Evolutionary conservation across 805 yeast species (phyloP).

Genomic region (Wickerhamiella sergipiensis): DNA sequence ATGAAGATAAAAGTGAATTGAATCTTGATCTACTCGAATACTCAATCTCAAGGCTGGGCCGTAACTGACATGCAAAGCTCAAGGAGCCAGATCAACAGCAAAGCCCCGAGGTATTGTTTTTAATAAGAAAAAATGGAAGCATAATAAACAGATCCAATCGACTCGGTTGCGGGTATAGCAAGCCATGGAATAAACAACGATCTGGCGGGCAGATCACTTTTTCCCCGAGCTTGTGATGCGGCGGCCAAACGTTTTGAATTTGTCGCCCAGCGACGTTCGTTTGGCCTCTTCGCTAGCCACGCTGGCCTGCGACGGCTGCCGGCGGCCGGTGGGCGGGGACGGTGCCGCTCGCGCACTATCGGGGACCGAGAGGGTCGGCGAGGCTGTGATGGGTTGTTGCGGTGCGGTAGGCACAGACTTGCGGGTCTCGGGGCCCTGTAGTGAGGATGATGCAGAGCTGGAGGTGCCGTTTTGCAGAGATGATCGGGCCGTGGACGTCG

Average conservation of each 20-base stretch:
- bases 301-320: neutral
- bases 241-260: conserved; percentile 17
- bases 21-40: too few species aligned
- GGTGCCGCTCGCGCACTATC: conserved; percentile 1
- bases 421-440: neutral
- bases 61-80: too few species aligned
- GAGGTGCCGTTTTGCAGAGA: neutral
- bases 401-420: neutral
- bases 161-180: neutral
- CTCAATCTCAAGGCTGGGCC: too few species aligned
- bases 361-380: neutral
- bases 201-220: neutral
- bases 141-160: neutral
- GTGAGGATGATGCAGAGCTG: neutral
- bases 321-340: neutral
- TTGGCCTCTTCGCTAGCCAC: conserved; percentile 8
- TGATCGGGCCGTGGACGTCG: neutral
- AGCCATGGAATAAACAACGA: neutral
- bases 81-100: neutral
- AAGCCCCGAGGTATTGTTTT: neutral
- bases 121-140: neutral
- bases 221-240: conserved; percentile 12
- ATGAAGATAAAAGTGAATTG: too few species aligned
- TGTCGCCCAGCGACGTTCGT: conserved; percentile 13
- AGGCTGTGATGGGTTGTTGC: neutral